Percentiles rank a stretch among this genome's conserved stretches.
phyloP scores from a whole-genome alignment of 2,329 filamentous ascomycete species.

The Calonectria pseudoturangicola region DNA sequence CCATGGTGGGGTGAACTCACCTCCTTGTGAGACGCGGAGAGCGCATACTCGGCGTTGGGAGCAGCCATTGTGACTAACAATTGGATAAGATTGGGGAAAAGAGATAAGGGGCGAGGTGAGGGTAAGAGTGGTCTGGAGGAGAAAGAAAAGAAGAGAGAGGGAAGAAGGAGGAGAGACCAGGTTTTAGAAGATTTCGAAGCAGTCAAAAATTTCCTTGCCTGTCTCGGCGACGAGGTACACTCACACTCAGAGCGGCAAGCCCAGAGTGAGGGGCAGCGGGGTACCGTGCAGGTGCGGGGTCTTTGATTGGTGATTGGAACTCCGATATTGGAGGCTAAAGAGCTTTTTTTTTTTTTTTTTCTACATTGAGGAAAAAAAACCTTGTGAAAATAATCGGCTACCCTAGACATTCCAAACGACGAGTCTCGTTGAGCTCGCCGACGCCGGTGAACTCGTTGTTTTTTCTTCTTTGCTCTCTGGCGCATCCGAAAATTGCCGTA shows the following conservation, averaged over 20 bases:
- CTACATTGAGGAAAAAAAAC: slow-evolving; percentile 3
- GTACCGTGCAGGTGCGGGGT: slow-evolving; percentile 52
- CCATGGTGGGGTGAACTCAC: slow-evolving; percentile 60
- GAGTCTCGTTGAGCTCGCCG: background rate
- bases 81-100: slow-evolving; percentile 29
- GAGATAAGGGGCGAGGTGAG: slow-evolving; percentile 18
- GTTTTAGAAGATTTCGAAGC: slow-evolving; percentile 37
- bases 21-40: slow-evolving; percentile 73
- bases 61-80: slow-evolving; percentile 62
- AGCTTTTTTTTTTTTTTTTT: slow-evolving; percentile 26
- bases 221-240: slow-evolving; percentile 25
- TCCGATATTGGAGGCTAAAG: slow-evolving; percentile 45
- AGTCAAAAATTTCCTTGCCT: slow-evolving; percentile 46
- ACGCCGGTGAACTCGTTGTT: background rate
- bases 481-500: background rate
- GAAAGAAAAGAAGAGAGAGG: slow-evolving; percentile 34
- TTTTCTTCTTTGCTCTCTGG: background rate
- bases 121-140: slow-evolving; percentile 18
- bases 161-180: slow-evolving; percentile 35
- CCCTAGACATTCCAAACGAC: background rate
- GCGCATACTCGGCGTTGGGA: slow-evolving; percentile 69
- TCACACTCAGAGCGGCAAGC: slow-evolving; percentile 22
- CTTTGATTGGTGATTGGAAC: slow-evolving; percentile 47
- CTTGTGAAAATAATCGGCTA: background rate
- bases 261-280: slow-evolving; percentile 40